Evolutionary conservation across 2,329 filamentous ascomycete species (phyloP).

Genomic region (Ciborinia camelliae): DNA sequence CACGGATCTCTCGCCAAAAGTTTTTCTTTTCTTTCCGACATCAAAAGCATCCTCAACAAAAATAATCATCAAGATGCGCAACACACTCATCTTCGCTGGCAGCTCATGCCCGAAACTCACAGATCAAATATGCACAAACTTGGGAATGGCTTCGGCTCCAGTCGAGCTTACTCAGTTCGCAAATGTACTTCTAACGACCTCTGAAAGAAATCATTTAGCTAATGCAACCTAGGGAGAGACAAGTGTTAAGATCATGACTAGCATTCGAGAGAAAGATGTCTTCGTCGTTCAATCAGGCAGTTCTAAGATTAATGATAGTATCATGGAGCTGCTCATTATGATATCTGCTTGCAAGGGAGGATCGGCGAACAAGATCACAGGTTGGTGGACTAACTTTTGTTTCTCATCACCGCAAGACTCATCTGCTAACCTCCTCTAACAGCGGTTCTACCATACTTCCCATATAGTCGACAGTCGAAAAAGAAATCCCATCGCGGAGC

Average conservation of each 20-base stretch:
- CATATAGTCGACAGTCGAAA: constrained; percentile 98
- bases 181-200: constrained; percentile 50
- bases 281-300: constrained; percentile 98
- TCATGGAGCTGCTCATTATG: constrained; percentile 99
- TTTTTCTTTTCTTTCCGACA: constrained; percentile 18
- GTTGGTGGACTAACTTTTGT: constrained; percentile 48
- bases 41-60: constrained; percentile 6
- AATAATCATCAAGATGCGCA: constrained; percentile 49
- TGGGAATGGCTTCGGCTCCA: constrained; percentile 62
- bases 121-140: constrained; percentile 63
- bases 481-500: constrained; percentile 97
- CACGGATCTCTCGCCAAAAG: constrained; percentile 1
- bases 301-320: constrained; percentile 93
- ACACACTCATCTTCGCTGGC: constrained; percentile 65
- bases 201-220: constrained; percentile 27
- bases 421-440: constrained; percentile 28
- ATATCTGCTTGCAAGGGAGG: constrained; percentile 98
- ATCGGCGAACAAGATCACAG: constrained; percentile 93
- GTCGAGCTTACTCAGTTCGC: constrained; percentile 68
- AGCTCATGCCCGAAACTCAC: constrained; percentile 64
- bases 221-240: constrained; percentile 57
- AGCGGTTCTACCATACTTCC: constrained; percentile 93
- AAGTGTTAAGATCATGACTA: constrained; percentile 65
- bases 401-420: background rate
- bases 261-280: constrained; percentile 95